Conservation (phyloP, 495 filamentous ascomycete genomes). For the Jackrogersella multiformis region DNA sequence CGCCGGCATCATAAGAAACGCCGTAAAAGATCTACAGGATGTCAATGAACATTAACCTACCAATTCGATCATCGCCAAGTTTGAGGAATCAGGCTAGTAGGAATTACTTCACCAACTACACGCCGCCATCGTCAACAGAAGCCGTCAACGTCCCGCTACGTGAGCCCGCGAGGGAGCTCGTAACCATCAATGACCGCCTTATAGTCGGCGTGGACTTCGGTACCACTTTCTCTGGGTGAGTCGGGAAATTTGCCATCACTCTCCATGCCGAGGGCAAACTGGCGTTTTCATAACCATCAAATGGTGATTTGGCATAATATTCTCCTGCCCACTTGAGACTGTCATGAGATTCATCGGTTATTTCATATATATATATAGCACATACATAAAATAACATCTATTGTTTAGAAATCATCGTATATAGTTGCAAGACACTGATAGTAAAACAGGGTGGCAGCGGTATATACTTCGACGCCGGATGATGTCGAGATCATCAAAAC, state of each 20-base stretch:
- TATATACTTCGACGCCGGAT: slow-evolving; percentile 78
- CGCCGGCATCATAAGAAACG: slow-evolving; percentile 35
- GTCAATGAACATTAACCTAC: slow-evolving; percentile 63
- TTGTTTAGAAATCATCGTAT: neutral
- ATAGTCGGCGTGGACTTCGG: slow-evolving; percentile 76
- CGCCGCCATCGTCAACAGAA: slow-evolving; percentile 60
- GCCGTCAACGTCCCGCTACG: slow-evolving; percentile 64
- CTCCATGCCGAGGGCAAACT: neutral
- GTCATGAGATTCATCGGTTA: neutral
- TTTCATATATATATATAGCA: neutral
- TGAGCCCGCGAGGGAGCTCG: slow-evolving; percentile 59
- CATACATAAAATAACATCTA: neutral
- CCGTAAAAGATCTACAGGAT: no score
- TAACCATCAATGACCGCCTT: slow-evolving; percentile 61
- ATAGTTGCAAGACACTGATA: slow-evolving; percentile 9
- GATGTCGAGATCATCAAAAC: slow-evolving; percentile 84
- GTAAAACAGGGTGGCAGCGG: slow-evolving; percentile 69
- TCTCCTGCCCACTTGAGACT: neutral
- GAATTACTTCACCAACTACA: slow-evolving; percentile 62
- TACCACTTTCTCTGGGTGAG: slow-evolving; percentile 75
- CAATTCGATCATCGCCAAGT: slow-evolving; percentile 56
- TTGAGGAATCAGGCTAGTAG: slow-evolving; percentile 63
- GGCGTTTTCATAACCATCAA: neutral
- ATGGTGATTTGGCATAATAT: neutral
- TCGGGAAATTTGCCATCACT: slow-evolving; percentile 10